These are phyloP conservation scores for Neurospora sp. DNA, from an alignment of 2,329 filamentous ascomycete species.

Conservation along the genomic window DNA sequence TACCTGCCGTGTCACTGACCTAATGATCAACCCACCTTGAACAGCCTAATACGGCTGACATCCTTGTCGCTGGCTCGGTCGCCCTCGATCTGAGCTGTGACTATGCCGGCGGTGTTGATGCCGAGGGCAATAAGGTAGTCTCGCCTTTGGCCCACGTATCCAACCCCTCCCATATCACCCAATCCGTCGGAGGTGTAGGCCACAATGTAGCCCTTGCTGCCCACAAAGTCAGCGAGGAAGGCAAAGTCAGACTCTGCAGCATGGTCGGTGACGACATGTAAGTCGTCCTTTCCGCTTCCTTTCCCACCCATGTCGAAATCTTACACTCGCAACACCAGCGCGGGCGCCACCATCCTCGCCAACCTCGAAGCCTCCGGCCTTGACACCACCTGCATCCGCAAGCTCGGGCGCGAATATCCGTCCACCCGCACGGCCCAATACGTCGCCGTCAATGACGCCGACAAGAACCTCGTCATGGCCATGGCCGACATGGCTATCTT, in stretches of 20 bases:
- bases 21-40: background rate
- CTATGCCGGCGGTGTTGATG: constrained; percentile 33
- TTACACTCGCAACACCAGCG: constrained; percentile 29
- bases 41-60: constrained; percentile 33
- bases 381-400: constrained; percentile 51
- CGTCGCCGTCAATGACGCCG: constrained; percentile 74
- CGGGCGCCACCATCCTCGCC: constrained; percentile 63
- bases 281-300: constrained; percentile 16
- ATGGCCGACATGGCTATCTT: constrained; percentile 96
- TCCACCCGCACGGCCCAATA: constrained; percentile 76
- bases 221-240: constrained; percentile 51
- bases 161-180: constrained; percentile 71
- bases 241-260: constrained; percentile 65
- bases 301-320: too few relatives aligned
- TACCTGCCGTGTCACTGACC: background rate
- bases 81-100: constrained; percentile 85
- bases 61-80: constrained; percentile 86
- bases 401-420: constrained; percentile 37
- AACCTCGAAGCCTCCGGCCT: constrained; percentile 57
- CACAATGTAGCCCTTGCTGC: constrained; percentile 85
- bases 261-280: constrained; percentile 70
- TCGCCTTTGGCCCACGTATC: constrained; percentile 62
- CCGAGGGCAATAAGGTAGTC: constrained; percentile 17
- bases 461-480: constrained; percentile 77
- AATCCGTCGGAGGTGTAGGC: constrained; percentile 83